phyloP scores from a whole-genome alignment of 768 basidiomycete genomes.

The Daedalea quercina region DNA sequence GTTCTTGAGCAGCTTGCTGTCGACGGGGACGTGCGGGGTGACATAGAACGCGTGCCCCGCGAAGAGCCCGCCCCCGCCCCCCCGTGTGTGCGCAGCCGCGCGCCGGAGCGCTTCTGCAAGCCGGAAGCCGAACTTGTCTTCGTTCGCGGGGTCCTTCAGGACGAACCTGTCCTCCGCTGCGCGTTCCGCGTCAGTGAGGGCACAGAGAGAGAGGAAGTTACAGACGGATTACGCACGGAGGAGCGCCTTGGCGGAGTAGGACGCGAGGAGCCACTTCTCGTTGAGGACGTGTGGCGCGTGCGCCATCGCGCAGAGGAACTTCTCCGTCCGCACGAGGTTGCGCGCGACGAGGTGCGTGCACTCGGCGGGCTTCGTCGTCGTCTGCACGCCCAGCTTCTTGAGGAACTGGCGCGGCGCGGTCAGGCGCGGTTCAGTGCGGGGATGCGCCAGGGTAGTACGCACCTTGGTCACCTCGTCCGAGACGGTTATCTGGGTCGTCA shows the following conservation, averaged over 20 bases:
- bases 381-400: slow-evolving; percentile 57
- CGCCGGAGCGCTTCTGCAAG: slow-evolving; percentile 53
- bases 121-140: slow-evolving; percentile 61
- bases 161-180: slow-evolving; percentile 61
- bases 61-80: slow-evolving; percentile 49
- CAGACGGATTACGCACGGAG: slow-evolving; percentile 71
- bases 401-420: slow-evolving; percentile 38
- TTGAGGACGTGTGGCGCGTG: slow-evolving; percentile 55
- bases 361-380: slow-evolving; percentile 52
- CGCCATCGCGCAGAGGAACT: slow-evolving; percentile 76
- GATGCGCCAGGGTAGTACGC: slow-evolving; percentile 8
- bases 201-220: too few species aligned
- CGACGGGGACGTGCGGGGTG: slow-evolving; percentile 57
- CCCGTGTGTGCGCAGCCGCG: too few species aligned
- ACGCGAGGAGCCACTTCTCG: slow-evolving; percentile 62
- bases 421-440: slow-evolving; percentile 1
- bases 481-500: slow-evolving; percentile 65
- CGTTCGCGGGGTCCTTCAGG: slow-evolving; percentile 54
- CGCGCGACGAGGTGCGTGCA: slow-evolving; percentile 78
- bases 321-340: slow-evolving; percentile 75
- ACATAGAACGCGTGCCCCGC: slow-evolving; percentile 66
- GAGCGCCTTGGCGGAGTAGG: slow-evolving; percentile 46
- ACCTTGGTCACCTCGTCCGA: slow-evolving; percentile 56
- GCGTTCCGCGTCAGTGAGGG: too few species aligned
- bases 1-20: slow-evolving; percentile 55